phyloP scores from a whole-genome alignment of 805 yeast species.

The Sungouiozyma intestinalis region DNA sequence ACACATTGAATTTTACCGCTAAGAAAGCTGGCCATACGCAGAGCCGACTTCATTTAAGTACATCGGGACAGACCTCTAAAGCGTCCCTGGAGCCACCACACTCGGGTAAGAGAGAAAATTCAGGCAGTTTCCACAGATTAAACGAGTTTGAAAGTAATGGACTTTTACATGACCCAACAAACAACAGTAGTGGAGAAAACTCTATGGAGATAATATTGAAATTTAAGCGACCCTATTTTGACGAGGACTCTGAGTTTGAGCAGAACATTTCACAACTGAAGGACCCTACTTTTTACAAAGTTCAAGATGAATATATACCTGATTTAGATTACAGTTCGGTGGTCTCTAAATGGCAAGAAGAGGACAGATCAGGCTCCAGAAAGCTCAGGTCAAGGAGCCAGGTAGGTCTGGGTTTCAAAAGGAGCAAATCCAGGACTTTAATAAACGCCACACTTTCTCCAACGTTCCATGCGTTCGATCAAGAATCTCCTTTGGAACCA shows the following conservation, averaged over 20 bases:
- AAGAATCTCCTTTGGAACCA: not conserved
- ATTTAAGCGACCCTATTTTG: slow-evolving; percentile 30
- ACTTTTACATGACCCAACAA: too few relatives aligned
- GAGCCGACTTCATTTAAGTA: not conserved
- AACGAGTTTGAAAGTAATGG: too few relatives aligned
- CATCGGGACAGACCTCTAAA: not conserved
- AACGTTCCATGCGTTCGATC: not conserved
- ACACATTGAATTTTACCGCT: slow-evolving; percentile 15
- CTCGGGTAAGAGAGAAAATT: too few relatives aligned
- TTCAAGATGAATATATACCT: slow-evolving; percentile 55
- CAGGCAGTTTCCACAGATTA: not conserved
- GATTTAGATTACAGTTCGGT: slow-evolving; percentile 50
- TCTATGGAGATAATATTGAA: not conserved
- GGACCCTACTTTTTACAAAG: not conserved
- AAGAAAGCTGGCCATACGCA: slow-evolving; percentile 3
- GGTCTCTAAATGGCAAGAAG: slow-evolving; percentile 37
- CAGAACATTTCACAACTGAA: not conserved
- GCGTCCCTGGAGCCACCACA: too few relatives aligned
- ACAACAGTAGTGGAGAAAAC: not conserved
- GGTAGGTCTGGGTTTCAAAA: not conserved
- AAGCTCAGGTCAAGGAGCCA: slow-evolving; percentile 1
- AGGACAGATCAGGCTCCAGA: slow-evolving; percentile 1
- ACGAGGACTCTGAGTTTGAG: not conserved
- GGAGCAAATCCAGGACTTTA: not conserved
- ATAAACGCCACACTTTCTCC: not conserved